phyloP scores from a whole-genome alignment of 805 yeast genomes.

The Lipomyces sp. region DNA sequence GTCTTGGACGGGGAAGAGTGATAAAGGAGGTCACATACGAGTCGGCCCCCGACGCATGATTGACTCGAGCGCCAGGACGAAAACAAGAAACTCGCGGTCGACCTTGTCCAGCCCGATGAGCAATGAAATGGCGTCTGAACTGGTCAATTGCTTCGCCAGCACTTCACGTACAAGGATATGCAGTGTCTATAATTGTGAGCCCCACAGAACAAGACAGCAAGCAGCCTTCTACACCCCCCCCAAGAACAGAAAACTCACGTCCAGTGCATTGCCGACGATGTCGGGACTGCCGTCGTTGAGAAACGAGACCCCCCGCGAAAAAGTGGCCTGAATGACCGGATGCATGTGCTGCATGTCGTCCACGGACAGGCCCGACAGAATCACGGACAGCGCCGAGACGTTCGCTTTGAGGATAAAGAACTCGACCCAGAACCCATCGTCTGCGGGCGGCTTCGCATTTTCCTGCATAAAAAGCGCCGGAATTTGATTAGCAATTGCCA shows the following conservation, averaged over 20 bases:
- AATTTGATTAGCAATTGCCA: background rate
- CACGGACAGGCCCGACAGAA: constrained; percentile 16
- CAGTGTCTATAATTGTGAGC: constrained; percentile 26
- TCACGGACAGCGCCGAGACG: constrained; percentile 20
- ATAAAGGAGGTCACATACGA: constrained; percentile 6
- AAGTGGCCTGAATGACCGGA: constrained; percentile 25
- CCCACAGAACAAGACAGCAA: background rate
- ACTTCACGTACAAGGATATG: constrained; percentile 34
- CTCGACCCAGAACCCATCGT: constrained; percentile 39
- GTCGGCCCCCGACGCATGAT: constrained; percentile 31
- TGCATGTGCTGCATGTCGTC: constrained; percentile 23
- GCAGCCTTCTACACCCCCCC: no score
- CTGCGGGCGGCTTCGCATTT: constrained; percentile 15
- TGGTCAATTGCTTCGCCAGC: constrained; percentile 33
- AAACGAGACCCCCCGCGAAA: constrained; percentile 29
- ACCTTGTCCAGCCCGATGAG: constrained; percentile 40
- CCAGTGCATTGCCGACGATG: constrained; percentile 19
- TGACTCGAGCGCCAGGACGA: constrained; percentile 33
- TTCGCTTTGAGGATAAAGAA: constrained; percentile 35
- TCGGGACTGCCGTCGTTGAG: constrained; percentile 26
- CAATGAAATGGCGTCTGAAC: constrained; percentile 36
- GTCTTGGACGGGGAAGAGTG: background rate
- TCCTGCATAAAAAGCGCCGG: constrained; percentile 7
- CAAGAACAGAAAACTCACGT: constrained; percentile 18
- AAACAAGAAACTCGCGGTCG: constrained; percentile 28